Conservation (phyloP, 768 basidiomycete species). For the Leccinum disarticulatum region DNA sequence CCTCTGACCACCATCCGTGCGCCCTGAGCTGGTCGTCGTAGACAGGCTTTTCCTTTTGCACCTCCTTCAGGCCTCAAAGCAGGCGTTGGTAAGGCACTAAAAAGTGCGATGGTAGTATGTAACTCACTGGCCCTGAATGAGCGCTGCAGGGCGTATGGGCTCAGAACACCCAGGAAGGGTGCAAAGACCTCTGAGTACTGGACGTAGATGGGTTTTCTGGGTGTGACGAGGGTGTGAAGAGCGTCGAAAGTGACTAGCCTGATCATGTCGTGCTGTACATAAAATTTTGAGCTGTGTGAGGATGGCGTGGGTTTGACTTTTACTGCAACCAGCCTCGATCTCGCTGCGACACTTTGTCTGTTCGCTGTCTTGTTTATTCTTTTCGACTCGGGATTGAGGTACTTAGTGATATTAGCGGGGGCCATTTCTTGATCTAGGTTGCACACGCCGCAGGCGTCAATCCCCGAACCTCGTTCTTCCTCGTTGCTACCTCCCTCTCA, state of each 20-base stretch:
- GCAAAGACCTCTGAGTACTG: constrained; percentile 63
- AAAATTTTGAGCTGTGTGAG: background rate
- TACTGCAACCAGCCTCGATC: background rate
- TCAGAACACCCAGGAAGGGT: constrained; percentile 63
- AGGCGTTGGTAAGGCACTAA: constrained; percentile 2
- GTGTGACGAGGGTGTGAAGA: constrained; percentile 71
- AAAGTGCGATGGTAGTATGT: background rate
- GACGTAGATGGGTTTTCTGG: constrained; percentile 63
- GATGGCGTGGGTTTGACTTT: background rate
- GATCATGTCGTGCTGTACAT: constrained; percentile 30
- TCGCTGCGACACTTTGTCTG: constrained; percentile 15
- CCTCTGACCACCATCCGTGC: constrained; percentile 73
- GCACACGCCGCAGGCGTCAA: constrained; percentile 34
- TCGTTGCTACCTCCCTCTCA: constrained; percentile 14
- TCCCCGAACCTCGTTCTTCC: constrained; percentile 16
- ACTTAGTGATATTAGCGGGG: constrained; percentile 1
- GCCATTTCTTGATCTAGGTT: constrained; percentile 5
- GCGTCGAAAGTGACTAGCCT: constrained; percentile 78
- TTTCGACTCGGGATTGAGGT: constrained; percentile 10
- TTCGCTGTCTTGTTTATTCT: background rate
- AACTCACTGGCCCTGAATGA: constrained; percentile 60
- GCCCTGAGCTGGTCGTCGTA: constrained; percentile 50
- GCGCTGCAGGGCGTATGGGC: constrained; percentile 48
- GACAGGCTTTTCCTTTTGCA: constrained; percentile 59
- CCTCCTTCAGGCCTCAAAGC: constrained; percentile 43